A percentile compares a stretch with the other conserved stretches of the same genome.
phyloP scores from a whole-genome alignment of 495 filamentous ascomycete genomes.

The Friedmanniomyces endolithicus region DNA sequence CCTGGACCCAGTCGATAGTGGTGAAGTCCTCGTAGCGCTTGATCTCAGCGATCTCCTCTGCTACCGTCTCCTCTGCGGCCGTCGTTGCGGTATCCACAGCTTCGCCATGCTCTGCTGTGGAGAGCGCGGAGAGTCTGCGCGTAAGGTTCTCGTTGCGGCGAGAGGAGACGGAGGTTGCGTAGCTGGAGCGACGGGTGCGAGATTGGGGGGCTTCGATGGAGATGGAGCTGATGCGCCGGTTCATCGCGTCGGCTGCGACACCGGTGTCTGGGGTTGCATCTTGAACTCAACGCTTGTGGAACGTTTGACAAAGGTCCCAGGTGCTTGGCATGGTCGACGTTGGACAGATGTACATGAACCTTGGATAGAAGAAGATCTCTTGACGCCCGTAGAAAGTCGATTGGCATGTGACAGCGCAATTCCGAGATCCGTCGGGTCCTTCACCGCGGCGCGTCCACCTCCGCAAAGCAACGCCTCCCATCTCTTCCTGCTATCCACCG shows the following conservation, averaged over 20 bases:
- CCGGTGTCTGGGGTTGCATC: neutral
- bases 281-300: neutral
- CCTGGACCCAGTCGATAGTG: conserved; percentile 98
- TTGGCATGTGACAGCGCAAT: neutral
- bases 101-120: conserved; percentile 48
- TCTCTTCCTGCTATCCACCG: neutral
- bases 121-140: conserved; percentile 61
- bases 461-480: neutral
- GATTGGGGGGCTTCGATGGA: conserved; percentile 17
- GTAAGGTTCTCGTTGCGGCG: conserved; percentile 38
- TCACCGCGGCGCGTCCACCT: neutral
- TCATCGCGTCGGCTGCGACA: conserved; percentile 28
- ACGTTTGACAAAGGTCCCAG: neutral
- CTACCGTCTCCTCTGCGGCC: conserved; percentile 43
- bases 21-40: conserved; percentile 98
- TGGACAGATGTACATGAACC: neutral
- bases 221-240: conserved; percentile 27
- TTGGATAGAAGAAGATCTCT: neutral
- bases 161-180: conserved; percentile 33
- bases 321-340: neutral
- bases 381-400: neutral
- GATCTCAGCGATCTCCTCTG: conserved; percentile 94
- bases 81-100: conserved; percentile 32
- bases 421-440: neutral
- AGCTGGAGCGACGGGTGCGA: conserved; percentile 28